Base-by-base conservation (phyloP, 202 grass and related monocot genomes). In the Cymbopogon flexuosus region DNA sequence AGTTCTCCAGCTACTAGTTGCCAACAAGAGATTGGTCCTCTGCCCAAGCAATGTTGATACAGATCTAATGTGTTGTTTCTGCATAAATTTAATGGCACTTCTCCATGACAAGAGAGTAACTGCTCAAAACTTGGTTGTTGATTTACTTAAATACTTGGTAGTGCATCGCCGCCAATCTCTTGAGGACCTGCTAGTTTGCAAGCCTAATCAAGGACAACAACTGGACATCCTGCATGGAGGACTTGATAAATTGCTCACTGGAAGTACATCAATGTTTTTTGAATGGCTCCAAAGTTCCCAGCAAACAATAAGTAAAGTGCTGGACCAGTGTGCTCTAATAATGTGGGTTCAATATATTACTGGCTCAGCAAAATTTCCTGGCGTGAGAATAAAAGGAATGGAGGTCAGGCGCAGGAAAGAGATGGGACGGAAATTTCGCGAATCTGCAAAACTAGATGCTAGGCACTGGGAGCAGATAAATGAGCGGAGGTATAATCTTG, bases 321-420 rank as follows among this genome's bases (percentile, higher is more conserved):
- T 99, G 84, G 96, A 99, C 73, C 90, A 95, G 40, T 96, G 88
- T 1, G 89, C 96, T 70, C 75, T 90, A 56, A 93, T 99, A 75
- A 99, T 99, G 96, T 99, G 96, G 96, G 83, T 93, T 78, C 90
- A 94, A 36, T 96, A 93, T 72, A 84, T 99, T 67, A 81, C 90
- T 52, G 92, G 92, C 62, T 96, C 96, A 68, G 86, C 84, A 84
- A 96, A 99, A 69, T 99, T 99, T 89, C 96, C 96, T 86, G 87
- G 92, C n/a, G 92, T 99, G 34, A 96, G 96, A 89, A 96, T 99
- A 86, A 99, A 99, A 88, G 96, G 96, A 42, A 90, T 96, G 87
- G 96, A 99, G 86, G 83, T 93, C 6, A 88, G 96, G 18, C 91
- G 96, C 45, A 96, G 88, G 87, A 96, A 92, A 81, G 96, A 99